Evolutionary conservation across 352 stramenopile genomes (phyloP), one percentile per base, ranked within the genome.

Genomic region (Blastocystis sp.): DNA sequence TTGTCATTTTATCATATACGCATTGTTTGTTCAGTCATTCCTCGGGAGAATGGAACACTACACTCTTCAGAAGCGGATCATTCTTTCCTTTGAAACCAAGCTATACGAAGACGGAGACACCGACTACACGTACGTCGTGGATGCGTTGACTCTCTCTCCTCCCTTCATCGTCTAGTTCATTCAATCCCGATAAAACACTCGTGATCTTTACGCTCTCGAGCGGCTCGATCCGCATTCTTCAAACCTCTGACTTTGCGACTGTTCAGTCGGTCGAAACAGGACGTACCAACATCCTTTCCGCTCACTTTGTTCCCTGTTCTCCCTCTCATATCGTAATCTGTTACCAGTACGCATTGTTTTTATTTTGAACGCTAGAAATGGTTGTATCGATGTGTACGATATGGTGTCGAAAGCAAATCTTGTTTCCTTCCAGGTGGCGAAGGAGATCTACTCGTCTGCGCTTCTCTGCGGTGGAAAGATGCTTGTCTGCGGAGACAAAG

Each of bases 1-100:
- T 81, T 81, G 49, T 65, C 69, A 81, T 32, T 81, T 61, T 81
- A 81, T 81, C 24, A 27, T 46, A 24, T 81, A 29, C 44, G 24
- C 7, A 16, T 59, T 63, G 46, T 81, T 81, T 81, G 46, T 65
- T 81, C 46, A 81, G 4, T 49, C 27, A 42, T 81, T 32, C 40
- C 69, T 49, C 11, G 27, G 18, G 1, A 61, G 32, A 27, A 81
- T 81, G 69, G 69, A 81, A 34, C 0, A 21, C 1, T 65, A 65
- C 29, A 48, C 4, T 21, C 69, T 81, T 18, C 69, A 81, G 69
- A 81, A 81, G 48, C 69, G 69, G 18, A 49, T 57, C 34, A 27
- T 81, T 29, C 46, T 81, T 0, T 81, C 69, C 8, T 81, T 81
- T 64, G 48, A 61, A 34, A 81, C 69, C 36, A 57, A 57, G 42